A percentile compares a stretch with the other conserved stretches of the same genome.
phyloP scores from a whole-genome alignment of 2,329 filamentous ascomycete species.

The Periconia sp. region DNA sequence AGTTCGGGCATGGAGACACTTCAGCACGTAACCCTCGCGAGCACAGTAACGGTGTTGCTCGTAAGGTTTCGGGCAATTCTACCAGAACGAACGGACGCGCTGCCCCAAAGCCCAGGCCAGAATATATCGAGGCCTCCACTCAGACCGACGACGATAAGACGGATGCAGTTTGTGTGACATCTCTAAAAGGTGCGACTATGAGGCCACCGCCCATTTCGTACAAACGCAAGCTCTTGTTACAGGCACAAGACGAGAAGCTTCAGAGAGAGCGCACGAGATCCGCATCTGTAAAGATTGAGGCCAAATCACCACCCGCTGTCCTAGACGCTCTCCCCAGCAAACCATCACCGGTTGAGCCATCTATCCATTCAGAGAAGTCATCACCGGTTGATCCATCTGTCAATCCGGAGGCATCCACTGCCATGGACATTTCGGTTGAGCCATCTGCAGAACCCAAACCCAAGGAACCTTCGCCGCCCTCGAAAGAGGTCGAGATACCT shows the following conservation, averaged over 20 bases:
- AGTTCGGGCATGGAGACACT: slow-evolving; percentile 37
- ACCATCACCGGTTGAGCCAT: slow-evolving; percentile 30
- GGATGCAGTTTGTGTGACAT: slow-evolving; percentile 7
- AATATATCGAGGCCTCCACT: slow-evolving; percentile 36
- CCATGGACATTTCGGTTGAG: slow-evolving; percentile 31
- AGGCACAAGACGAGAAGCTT: slow-evolving; percentile 41
- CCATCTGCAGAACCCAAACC: slow-evolving; percentile 16
- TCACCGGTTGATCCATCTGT: slow-evolving; percentile 30
- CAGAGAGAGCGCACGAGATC: slow-evolving; percentile 40
- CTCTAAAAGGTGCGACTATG: slow-evolving; percentile 21
- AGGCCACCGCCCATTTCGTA: slow-evolving; percentile 38
- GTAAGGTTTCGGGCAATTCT: slow-evolving; percentile 41
- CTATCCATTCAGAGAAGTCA: slow-evolving; percentile 26
- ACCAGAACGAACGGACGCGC: slow-evolving; percentile 41
- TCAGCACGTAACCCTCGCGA: slow-evolving; percentile 39
- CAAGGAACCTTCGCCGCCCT: slow-evolving; percentile 21
- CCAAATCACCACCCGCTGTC: slow-evolving; percentile 34
- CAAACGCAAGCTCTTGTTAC: slow-evolving; percentile 41
- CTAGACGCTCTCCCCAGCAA: slow-evolving; percentile 36
- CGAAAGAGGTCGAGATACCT: slow-evolving; percentile 17
- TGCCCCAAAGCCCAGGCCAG: slow-evolving; percentile 31
- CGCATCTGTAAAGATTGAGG: slow-evolving; percentile 38
- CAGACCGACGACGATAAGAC: slow-evolving; percentile 32
- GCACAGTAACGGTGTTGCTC: slow-evolving; percentile 37
- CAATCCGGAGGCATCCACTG: slow-evolving; percentile 24